Conservation (phyloP, 1,284 basidiomycete species). For the Lignosus rhinocerotis region DNA sequence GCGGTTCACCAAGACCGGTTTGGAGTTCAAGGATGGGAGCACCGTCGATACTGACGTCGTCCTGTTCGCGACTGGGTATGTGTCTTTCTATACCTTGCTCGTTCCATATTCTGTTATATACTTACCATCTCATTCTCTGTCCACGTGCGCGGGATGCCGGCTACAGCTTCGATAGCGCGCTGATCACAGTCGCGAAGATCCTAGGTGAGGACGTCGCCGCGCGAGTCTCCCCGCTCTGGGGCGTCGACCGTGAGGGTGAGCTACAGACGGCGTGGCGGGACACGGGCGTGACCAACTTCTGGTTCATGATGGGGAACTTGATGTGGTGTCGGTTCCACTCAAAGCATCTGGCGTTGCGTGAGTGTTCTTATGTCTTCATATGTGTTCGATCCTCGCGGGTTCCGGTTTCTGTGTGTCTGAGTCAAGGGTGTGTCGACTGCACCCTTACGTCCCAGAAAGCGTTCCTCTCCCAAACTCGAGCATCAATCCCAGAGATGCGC, state of each 20-base stretch:
- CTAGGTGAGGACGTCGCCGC: constrained; percentile 50
- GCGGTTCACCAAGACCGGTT: constrained; percentile 52
- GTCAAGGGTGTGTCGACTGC: not conserved
- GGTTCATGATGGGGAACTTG: constrained; percentile 37
- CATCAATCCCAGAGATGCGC: too few relatives aligned
- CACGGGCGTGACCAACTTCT: constrained; percentile 30
- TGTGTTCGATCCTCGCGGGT: too few relatives aligned
- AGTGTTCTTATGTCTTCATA: constrained; percentile 15
- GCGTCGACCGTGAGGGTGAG: constrained; percentile 28
- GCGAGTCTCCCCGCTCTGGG: constrained; percentile 54
- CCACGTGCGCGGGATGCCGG: not conserved
- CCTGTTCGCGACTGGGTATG: constrained; percentile 65
- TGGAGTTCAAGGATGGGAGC: constrained; percentile 68
- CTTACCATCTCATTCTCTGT: not conserved
- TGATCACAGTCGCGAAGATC: constrained; percentile 43
- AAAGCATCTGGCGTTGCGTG: constrained; percentile 41
- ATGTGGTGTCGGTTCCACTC: constrained; percentile 40
- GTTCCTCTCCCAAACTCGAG: too few relatives aligned
- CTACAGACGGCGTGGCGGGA: constrained; percentile 30
- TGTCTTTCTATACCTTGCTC: constrained; percentile 5
- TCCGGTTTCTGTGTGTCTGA: not conserved
- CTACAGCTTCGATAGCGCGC: constrained; percentile 41
- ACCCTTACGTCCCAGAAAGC: too few relatives aligned
- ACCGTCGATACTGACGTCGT: constrained; percentile 68
- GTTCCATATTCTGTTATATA: not conserved